Percentiles rank a stretch among this genome's conserved stretches.
phyloP scores from a whole-genome alignment of 192 early-diverging fungal genomes.

The Coemansia sp. region DNA sequence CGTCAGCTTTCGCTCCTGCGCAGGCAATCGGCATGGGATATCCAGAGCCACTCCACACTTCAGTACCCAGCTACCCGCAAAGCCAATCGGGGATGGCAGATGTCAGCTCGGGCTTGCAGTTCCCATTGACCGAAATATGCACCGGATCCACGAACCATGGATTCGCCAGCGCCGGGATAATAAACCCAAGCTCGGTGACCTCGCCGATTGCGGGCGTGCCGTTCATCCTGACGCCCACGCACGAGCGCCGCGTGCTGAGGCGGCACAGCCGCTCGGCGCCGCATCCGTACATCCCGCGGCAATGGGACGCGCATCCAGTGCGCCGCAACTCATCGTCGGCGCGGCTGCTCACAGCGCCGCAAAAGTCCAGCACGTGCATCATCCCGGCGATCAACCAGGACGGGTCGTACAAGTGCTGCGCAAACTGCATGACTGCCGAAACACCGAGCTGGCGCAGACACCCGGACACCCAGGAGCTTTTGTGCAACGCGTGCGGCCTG shows the following conservation, averaged over 20 bases:
- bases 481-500: constrained; percentile 68
- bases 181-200: too few relatives aligned
- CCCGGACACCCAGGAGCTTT: constrained; percentile 56
- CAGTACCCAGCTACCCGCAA: too few relatives aligned
- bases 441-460: constrained; percentile 69
- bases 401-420: constrained; percentile 47
- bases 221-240: not conserved
- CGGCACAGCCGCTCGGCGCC: constrained; percentile 4
- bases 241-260: constrained; percentile 12
- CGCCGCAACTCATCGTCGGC: not conserved
- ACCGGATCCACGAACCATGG: too few relatives aligned
- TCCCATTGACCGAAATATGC: too few relatives aligned
- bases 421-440: constrained; percentile 59
- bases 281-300: constrained; percentile 22
- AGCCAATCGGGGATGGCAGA: too few relatives aligned
- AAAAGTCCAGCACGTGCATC: constrained; percentile 6
- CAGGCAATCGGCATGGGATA: too few relatives aligned
- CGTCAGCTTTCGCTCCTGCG: too few relatives aligned
- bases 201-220: not conserved
- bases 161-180: too few relatives aligned
- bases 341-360: not conserved
- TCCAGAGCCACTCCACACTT: too few relatives aligned
- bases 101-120: too few relatives aligned
- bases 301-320: not conserved
- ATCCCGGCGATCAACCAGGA: constrained; percentile 49